Percentiles rank a stretch among this genome's conserved stretches.
Conservation (phyloP, 192 early-diverging fungal species). For the Entomortierella parvispora region DNA sequence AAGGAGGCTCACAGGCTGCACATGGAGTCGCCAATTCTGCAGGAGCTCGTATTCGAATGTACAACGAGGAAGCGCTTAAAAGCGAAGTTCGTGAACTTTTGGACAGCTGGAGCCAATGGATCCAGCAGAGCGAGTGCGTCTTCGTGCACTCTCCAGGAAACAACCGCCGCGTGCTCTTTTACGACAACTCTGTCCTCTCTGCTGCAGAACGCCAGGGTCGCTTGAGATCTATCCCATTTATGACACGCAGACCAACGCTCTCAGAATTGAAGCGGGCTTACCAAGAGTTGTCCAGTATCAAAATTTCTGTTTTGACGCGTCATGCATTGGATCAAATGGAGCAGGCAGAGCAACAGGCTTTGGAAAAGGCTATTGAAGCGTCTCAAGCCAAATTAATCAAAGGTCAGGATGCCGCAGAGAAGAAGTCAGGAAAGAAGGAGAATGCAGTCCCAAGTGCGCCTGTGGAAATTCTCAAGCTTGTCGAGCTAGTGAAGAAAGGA, state of each 20-base stretch:
- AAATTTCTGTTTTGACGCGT: constrained; percentile 56
- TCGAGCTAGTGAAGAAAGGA: constrained; percentile 68
- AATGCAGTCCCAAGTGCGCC: constrained; percentile 27
- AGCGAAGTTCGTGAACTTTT: constrained; percentile 83
- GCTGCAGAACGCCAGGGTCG: constrained; percentile 33
- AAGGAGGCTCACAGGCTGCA: constrained; percentile 91
- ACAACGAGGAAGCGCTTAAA: constrained; percentile 88
- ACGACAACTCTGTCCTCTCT: constrained; percentile 57
- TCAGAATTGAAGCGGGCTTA: constrained; percentile 75
- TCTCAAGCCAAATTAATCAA: constrained; percentile 17
- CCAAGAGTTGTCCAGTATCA: constrained; percentile 68
- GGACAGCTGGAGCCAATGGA: constrained; percentile 72
- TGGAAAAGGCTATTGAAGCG: constrained; percentile 13
- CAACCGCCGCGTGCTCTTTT: constrained; percentile 61
- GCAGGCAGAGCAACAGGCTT: constrained; percentile 41
- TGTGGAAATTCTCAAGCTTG: constrained; percentile 59
- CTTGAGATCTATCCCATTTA: constrained; percentile 47
- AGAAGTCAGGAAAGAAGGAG: background rate
- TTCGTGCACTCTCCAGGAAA: constrained; percentile 83
- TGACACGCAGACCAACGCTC: constrained; percentile 59
- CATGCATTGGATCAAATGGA: constrained; percentile 31
- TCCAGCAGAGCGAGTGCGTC: constrained; percentile 71
- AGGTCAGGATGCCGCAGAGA: background rate
- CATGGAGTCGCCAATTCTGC: constrained; percentile 89
- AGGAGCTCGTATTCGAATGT: constrained; percentile 87